Evolutionary conservation across 441 rosid genomes (phyloP).

Genomic region (Adansonia gregorii): DNA sequence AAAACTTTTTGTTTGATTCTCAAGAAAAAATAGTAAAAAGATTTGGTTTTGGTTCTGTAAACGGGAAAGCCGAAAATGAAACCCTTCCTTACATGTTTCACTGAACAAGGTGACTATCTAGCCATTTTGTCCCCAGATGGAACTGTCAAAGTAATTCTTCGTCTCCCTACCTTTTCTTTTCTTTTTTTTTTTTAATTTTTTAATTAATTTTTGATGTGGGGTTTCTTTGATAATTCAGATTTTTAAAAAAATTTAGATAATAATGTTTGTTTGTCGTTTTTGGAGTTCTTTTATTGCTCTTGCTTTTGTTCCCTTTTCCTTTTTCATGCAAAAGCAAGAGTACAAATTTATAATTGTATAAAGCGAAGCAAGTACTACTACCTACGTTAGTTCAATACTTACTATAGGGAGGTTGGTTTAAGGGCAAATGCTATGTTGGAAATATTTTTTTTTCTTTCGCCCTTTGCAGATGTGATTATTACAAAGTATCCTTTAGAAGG

Average conservation of each 20-base stretch:
- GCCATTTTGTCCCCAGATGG: constrained; percentile 38
- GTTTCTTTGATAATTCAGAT: neutral
- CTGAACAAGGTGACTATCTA: constrained; percentile 37
- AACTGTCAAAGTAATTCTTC: constrained; percentile 21
- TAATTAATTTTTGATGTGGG: neutral
- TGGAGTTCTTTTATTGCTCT: constrained; percentile 3
- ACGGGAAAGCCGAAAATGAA: constrained; percentile 40
- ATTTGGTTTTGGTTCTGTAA: neutral
- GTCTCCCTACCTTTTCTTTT: neutral
- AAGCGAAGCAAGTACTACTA: neutral
- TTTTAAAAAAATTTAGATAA: too few species aligned
- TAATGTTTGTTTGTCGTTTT: neutral
- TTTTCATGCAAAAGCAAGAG: neutral
- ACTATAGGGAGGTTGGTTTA: neutral
- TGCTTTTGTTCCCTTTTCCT: neutral
- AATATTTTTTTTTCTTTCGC: neutral
- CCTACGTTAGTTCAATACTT: neutral
- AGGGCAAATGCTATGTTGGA: neutral
- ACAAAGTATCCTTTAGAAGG: too few species aligned
- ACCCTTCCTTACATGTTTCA: constrained; percentile 30
- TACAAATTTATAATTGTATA: neutral
- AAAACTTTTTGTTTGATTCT: neutral
- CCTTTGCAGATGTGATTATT: neutral
- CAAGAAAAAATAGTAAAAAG: neutral
- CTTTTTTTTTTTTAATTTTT: neutral